These are phyloP conservation scores for Solanum appendiculatum DNA, from an alignment of 257 asterid species.

Conservation along the genomic window DNA sequence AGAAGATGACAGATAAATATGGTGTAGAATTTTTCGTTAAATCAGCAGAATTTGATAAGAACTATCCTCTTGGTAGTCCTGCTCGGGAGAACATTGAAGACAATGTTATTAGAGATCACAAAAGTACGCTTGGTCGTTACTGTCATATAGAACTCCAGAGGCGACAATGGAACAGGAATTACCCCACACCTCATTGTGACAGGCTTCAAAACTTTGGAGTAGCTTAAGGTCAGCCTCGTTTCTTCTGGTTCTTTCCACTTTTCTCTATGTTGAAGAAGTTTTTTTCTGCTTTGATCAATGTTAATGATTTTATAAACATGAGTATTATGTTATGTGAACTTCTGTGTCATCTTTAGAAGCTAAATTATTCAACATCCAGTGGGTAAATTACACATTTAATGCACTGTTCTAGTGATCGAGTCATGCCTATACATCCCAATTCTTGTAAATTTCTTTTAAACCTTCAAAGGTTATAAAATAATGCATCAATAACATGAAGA, in stretches of 20 bases:
- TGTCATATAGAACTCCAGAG: conserved; percentile 92
- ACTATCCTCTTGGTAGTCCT: conserved; percentile 53
- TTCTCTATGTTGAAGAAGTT: not conserved
- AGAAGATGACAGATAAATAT: conserved; percentile 51
- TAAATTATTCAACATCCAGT: not conserved
- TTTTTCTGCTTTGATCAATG: not conserved
- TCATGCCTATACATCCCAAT: not conserved
- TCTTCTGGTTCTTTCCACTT: not conserved
- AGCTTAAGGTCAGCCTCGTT: conserved; percentile 46
- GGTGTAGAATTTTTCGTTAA: conserved; percentile 74
- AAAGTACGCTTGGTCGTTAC: conserved; percentile 65
- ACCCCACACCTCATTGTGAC: conserved; percentile 93
- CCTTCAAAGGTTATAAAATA: not conserved
- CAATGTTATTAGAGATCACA: conserved; percentile 67
- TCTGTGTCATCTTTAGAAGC: not conserved
- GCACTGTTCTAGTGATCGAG: not conserved
- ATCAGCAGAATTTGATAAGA: conserved; percentile 57
- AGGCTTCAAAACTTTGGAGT: conserved; percentile 58
- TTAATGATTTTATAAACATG: not conserved
- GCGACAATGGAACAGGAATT: conserved; percentile 84
- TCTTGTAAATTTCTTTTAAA: not conserved
- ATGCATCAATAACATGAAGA: not conserved
- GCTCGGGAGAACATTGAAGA: conserved; percentile 47
- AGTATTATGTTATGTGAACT: not conserved
- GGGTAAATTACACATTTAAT: not conserved